phyloP scores from a whole-genome alignment of 768 basidiomycete species.

The Clavaria fumosa region DNA sequence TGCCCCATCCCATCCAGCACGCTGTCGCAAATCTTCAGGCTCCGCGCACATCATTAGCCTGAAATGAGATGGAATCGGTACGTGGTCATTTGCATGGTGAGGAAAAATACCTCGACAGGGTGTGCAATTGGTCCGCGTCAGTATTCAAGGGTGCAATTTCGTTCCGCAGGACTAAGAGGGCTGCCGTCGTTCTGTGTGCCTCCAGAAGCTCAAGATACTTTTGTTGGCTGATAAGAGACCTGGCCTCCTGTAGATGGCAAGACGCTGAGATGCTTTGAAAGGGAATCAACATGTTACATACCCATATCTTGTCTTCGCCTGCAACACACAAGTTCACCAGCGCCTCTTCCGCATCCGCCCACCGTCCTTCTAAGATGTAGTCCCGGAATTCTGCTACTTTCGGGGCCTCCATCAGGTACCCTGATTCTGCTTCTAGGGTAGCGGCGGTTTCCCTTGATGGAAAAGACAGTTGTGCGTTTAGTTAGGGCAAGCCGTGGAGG shows the following conservation, averaged over 20 bases:
- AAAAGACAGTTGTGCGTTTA: constrained; percentile 2
- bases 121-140: constrained; percentile 70
- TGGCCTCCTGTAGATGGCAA: constrained; percentile 42
- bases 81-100: constrained; percentile 7
- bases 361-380: constrained; percentile 65
- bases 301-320: constrained; percentile 55
- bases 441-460: constrained; percentile 69
- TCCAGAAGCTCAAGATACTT: constrained; percentile 93
- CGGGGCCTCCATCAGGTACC: constrained; percentile 67
- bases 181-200: constrained; percentile 59
- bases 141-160: constrained; percentile 75
- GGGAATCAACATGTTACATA: constrained; percentile 17
- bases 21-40: constrained; percentile 63
- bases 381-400: constrained; percentile 69
- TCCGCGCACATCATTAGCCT: constrained; percentile 91
- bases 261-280: not conserved
- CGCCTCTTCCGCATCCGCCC: constrained; percentile 62
- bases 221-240: constrained; percentile 83
- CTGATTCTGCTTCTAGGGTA: constrained; percentile 84
- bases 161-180: constrained; percentile 72
- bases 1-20: constrained; percentile 84
- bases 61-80: constrained; percentile 5
- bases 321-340: constrained; percentile 54
- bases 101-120: constrained; percentile 61
- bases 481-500: constrained; percentile 7